phyloP scores from a whole-genome alignment of 805 yeast species.

The Candida sanyiensis region DNA sequence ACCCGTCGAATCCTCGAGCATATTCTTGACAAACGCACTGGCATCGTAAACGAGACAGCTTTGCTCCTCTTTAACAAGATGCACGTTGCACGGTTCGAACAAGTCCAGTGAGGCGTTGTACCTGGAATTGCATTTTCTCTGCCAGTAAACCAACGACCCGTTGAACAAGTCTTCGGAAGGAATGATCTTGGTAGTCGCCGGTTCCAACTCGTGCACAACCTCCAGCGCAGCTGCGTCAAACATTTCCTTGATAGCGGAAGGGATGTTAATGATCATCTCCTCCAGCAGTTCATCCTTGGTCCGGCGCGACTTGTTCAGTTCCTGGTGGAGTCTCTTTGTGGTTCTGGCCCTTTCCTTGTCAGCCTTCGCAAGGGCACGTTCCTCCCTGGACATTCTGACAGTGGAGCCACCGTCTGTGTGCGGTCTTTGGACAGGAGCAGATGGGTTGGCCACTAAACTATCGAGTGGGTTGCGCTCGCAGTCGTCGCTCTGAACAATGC shows the following conservation, averaged over 20 bases:
- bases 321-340: slow-evolving; percentile 21
- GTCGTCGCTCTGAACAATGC: too few species aligned
- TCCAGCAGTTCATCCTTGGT: slow-evolving; percentile 44
- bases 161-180: not conserved
- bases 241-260: slow-evolving; percentile 25
- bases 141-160: slow-evolving; percentile 37
- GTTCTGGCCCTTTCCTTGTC: slow-evolving; percentile 10
- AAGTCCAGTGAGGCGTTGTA: slow-evolving; percentile 45
- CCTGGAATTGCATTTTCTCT: slow-evolving; percentile 40
- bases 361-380: slow-evolving; percentile 7
- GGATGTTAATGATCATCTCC: slow-evolving; percentile 44
- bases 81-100: slow-evolving; percentile 47
- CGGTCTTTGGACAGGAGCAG: too few species aligned
- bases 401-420: slow-evolving; percentile 6
- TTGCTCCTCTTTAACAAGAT: slow-evolving; percentile 37
- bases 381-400: slow-evolving; percentile 8
- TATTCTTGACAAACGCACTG: slow-evolving; percentile 34
- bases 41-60: slow-evolving; percentile 43
- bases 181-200: slow-evolving; percentile 31
- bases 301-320: slow-evolving; percentile 35
- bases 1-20: slow-evolving; percentile 22
- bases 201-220: slow-evolving; percentile 22
- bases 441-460: not conserved
- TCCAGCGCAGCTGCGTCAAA: slow-evolving; percentile 24
- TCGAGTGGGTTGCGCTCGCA: not conserved